Evolutionary conservation across 2,329 filamentous ascomycete species (phyloP).

Genomic region (Byssoonygena ceratinophila): DNA sequence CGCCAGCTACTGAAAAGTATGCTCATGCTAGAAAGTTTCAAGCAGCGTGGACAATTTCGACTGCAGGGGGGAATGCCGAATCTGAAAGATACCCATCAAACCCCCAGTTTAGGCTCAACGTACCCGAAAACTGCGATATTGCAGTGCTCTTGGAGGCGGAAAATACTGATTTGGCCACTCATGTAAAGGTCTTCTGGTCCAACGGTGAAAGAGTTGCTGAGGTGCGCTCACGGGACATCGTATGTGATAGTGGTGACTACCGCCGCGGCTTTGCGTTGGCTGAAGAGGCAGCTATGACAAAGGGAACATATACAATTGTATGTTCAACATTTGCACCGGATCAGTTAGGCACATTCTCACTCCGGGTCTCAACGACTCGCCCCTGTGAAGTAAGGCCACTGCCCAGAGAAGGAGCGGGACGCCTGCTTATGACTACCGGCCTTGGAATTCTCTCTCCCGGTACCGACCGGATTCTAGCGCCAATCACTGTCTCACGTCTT

Average conservation of each 20-base stretch:
- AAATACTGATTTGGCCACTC: constrained; percentile 59
- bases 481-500: constrained; percentile 44
- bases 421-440: constrained; percentile 46
- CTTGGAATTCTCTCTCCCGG: constrained; percentile 43
- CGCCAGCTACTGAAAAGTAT: constrained; percentile 52
- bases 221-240: constrained; percentile 62
- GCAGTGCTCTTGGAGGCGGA: constrained; percentile 63
- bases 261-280: constrained; percentile 66
- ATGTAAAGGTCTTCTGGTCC: constrained; percentile 75
- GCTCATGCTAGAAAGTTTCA: constrained; percentile 47
- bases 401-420: constrained; percentile 63
- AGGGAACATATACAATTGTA: constrained; percentile 74
- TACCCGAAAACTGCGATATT: constrained; percentile 50
- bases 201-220: constrained; percentile 59
- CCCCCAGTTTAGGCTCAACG: constrained; percentile 64
- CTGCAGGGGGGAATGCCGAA: constrained; percentile 73
- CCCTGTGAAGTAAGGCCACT: constrained; percentile 49
- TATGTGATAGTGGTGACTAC: constrained; percentile 80
- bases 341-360: constrained; percentile 61
- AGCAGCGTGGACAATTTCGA: constrained; percentile 65
- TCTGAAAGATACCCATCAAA: constrained; percentile 70
- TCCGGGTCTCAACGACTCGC: constrained; percentile 59
- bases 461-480: constrained; percentile 45
- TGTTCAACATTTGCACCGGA: constrained; percentile 82
- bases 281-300: constrained; percentile 49